Base-by-base conservation (phyloP, 2,329 filamentous ascomycete species). In the Xylariomycetidae sp. region DNA sequence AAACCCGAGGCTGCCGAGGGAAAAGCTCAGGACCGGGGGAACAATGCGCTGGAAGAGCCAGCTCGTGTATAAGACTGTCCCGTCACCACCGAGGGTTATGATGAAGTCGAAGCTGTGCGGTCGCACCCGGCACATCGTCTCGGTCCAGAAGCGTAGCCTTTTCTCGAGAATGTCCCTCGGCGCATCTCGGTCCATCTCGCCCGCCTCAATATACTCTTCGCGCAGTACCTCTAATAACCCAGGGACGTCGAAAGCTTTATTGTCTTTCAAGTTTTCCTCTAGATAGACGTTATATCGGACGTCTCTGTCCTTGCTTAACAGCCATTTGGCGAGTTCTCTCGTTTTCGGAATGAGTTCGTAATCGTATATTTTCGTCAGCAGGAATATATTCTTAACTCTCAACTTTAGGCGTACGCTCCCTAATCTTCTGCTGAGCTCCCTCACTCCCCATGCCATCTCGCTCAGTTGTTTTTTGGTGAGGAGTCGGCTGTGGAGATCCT, bases 1-100 rank as follows among this genome's bases (percentile, higher is more conserved):
- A 55, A 98, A 98, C 0, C 92, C 92, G 5, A 98, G 69, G 16
- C 89, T 95, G 7, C 92, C 92, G 8, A 97, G 68, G 1, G 88
- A 78, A 58, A 98, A 97, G 41, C 88, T 90, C 41, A 98, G 68
- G 1, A 96, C 88, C 0, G 92, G 92, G 5, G 92, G 92, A 1
- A 97, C 90, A 29, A 97, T 85, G 26, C 86, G 80, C 64, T 98
- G 92, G 58, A 98, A 98, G 2, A 98, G 70, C 89, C 90, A 97
- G 54, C 88, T 94, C 4, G 90, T 86, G 55, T 95, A 97, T 9
- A 98, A 69, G 6, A 98, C 90, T 0, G 92, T 98, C n/a, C 92
- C 92, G 56, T 98, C 92, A 10, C 92, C 92, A 30, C 88, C 89
- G 3, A 95, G 74, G 0, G 90, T 94, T 29, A 98, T 78, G 32